Percentiles rank a stretch among this genome's conserved stretches.
These are phyloP conservation scores for Spathaspora gorwiae DNA, from an alignment of 805 yeast species.

Conservation along the genomic window DNA sequence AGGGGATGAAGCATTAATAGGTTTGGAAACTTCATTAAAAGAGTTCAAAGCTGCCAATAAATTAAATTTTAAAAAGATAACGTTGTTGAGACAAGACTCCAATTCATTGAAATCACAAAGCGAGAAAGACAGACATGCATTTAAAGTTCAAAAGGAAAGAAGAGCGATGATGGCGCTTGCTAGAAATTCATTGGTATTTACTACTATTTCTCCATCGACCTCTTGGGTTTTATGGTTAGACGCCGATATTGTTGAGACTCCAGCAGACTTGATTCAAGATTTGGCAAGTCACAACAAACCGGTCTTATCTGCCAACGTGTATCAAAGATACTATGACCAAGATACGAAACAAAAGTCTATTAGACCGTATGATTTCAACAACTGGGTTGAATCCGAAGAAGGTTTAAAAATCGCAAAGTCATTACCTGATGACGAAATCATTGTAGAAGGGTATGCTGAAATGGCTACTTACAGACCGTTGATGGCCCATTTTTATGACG, in stretches of 20 bases:
- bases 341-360: slow-evolving; percentile 51
- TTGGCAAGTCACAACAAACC: slow-evolving; percentile 81
- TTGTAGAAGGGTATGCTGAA: slow-evolving; percentile 92
- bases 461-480: slow-evolving; percentile 90
- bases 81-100: slow-evolving; percentile 87
- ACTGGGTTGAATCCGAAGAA: slow-evolving; percentile 85
- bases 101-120: slow-evolving; percentile 67
- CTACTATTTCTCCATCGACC: slow-evolving; percentile 83
- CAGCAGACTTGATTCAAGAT: slow-evolving; percentile 79
- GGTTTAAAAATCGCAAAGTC: slow-evolving; percentile 70
- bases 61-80: slow-evolving; percentile 73
- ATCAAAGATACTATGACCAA: slow-evolving; percentile 69
- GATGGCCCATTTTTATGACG: slow-evolving; percentile 84
- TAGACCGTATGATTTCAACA: slow-evolving; percentile 92
- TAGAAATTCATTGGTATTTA: slow-evolving; percentile 83
- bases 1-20: slow-evolving; percentile 74
- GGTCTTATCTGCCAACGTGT: slow-evolving; percentile 88
- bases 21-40: slow-evolving; percentile 73
- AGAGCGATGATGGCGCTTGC: slow-evolving; percentile 91
- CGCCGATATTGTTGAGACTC: slow-evolving; percentile 89
- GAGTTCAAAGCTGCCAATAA: slow-evolving; percentile 56
- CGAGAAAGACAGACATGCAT: slow-evolving; percentile 90
- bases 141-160: slow-evolving; percentile 80
- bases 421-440: slow-evolving; percentile 82
- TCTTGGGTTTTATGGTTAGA: slow-evolving; percentile 97